Evolutionary conservation across 2,329 filamentous ascomycete species (phyloP), one percentile per base, ranked within the genome.

Genomic region (Diatrype stigma): DNA sequence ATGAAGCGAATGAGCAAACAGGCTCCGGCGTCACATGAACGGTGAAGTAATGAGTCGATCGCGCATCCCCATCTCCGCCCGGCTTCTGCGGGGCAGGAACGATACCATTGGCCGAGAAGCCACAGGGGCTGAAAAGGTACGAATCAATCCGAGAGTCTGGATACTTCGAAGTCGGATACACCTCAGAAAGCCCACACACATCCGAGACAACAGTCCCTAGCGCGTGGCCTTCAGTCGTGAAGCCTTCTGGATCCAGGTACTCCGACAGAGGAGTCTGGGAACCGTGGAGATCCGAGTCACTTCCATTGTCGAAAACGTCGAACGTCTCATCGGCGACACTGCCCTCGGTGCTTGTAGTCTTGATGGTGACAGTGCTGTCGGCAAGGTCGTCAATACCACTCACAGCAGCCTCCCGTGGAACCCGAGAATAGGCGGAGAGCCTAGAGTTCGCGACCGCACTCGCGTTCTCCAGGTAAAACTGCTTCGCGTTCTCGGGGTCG

Each of bases 11-110:
- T 5, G 92, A 96, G 77, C 93, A 99, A 64, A 96, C 85, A 14
- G 93, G 90, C 77, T 99, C 94, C 0, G 94, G 94, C 0, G 94
- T 99, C 59, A 99, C 94, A 67, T 99, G 94, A 22, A 99, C 94
- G 1, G 93, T 99, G 73, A 96, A 99, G 75, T 99, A 99, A 73
- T 97, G 91, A 38, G 83, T 87, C 3, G 80, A 74, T 48, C 76
- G 77, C 53, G 71, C 70, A 46, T 67, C 65, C 53, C 77, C 72
- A 67, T 73, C 57, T 3, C 56, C 61, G 34, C 63, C 75, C 32
- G 73, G 73, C 48, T 77, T 74, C 14, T 80, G 74, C 0, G 89
- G 85, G 46, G 90, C 86, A 6, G 94, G 94, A 40, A 99, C 82
- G 19, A 99, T 92, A 48, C 91, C 94, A 65, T 99, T 99, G 68